These are phyloP conservation scores for Saussurea involucrata DNA, from an alignment of 129 eudicot genomes.

Conservation along the genomic window DNA sequence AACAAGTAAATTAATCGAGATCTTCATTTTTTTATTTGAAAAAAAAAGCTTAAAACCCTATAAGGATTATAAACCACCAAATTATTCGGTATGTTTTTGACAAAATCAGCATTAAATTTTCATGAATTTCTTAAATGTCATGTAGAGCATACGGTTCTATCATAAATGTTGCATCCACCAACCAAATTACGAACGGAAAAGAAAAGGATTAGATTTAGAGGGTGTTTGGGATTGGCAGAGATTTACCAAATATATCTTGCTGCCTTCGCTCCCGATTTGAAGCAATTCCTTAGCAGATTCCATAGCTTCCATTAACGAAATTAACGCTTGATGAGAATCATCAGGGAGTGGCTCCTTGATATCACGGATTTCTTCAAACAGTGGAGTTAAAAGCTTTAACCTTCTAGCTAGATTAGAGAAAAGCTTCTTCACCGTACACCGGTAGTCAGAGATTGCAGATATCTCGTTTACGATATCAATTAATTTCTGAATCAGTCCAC, in stretches of 20 bases:
- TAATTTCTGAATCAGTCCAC: slow-evolving; percentile 31
- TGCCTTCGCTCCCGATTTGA: slow-evolving; percentile 54
- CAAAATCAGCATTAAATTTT: not conserved
- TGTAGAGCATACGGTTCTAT: not conserved
- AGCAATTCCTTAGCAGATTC: slow-evolving; percentile 52
- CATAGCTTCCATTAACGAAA: slow-evolving; percentile 30
- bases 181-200: not conserved
- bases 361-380: slow-evolving; percentile 80
- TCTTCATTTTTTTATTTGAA: not conserved
- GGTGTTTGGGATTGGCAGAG: too few species aligned
- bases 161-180: not conserved
- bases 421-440: slow-evolving; percentile 54
- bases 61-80: not conserved
- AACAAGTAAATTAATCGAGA: not conserved
- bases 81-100: not conserved
- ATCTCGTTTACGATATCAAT: slow-evolving; percentile 46
- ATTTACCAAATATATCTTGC: slow-evolving; percentile 63
- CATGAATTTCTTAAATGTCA: not conserved
- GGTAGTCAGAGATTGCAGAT: slow-evolving; percentile 45
- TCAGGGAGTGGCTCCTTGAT: slow-evolving; percentile 31
- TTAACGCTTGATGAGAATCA: slow-evolving; percentile 23
- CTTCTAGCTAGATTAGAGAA: slow-evolving; percentile 58
- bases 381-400: slow-evolving; percentile 60
- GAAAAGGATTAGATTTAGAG: not conserved
- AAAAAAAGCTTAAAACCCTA: not conserved